Base-by-base conservation (phyloP, 2,329 filamentous ascomycete genomes). In the Penicillium occitanis region DNA sequence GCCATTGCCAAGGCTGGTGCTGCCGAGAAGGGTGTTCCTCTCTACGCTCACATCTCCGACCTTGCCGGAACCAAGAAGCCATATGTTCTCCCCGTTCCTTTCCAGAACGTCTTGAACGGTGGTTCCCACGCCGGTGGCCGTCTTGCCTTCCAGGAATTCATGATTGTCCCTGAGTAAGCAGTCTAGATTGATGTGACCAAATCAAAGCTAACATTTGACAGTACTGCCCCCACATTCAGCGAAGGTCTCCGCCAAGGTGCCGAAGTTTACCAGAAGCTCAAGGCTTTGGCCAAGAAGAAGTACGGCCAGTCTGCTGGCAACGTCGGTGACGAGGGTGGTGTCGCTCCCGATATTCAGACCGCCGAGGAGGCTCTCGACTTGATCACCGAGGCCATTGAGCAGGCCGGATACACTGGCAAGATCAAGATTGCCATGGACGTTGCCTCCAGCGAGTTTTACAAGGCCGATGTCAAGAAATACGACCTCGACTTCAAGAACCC, bases 401-500 rank as follows among this genome's bases (percentile, higher is more conserved):
- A 93, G 84, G 91, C 94, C 72, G 95, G 95, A 73, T 98, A 99
- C 87, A 93, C 91, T 67, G 95, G 94, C 82, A 86, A 95, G 87
- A 90, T 99, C 81, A 92, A 96, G 82, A 99, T 99, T 76, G 95
- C 95, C 80, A 96, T 99, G 93, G 95, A 99, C 78, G 94, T 98
- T 79, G 95, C 95, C 72, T 97, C 95, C 71, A 96, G 91, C 86
- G 95, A 99, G 83, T 99, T 99, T 88, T 99, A 99, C 91, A 98
- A 98, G 86, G 82, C 85, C 76, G 92, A 95, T 62, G 94, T 85
- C 80, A 97, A 98, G 91, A 98, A 98, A 88, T 99, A 99, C 88
- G 95, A 99, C 80, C 88, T 99, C 71, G 95, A 98, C 90, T 99
- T 98, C 92, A 98, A 99, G 92, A 99, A 99, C 89, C 94, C 95